These are phyloP conservation scores for Besnoitia besnoiti DNA, from an alignment of 169 alveolate genomes.

Conservation along the genomic window DNA sequence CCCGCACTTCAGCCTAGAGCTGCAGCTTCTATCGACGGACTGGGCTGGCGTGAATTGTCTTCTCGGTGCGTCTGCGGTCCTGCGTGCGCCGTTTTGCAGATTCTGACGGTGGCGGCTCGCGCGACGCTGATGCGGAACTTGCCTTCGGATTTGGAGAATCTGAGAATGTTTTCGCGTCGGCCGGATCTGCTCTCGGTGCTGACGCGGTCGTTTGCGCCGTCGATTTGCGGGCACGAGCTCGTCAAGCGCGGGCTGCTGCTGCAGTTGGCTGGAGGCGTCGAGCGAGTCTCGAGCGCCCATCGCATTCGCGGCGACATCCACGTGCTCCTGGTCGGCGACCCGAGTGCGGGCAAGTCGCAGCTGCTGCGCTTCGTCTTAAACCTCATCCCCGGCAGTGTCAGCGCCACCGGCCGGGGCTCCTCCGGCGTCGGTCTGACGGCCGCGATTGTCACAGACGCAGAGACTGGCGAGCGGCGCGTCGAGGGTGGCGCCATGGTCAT, in stretches of 20 bases:
- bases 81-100: slow-evolving; percentile 41
- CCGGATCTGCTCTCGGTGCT: slow-evolving; percentile 83
- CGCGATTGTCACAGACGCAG: slow-evolving; percentile 95
- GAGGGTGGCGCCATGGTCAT: slow-evolving; percentile 99
- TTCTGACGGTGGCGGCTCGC: slow-evolving; percentile 53
- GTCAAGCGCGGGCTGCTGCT: slow-evolving; percentile 94
- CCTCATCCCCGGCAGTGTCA: slow-evolving; percentile 94
- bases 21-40: too few species aligned
- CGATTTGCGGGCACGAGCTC: slow-evolving; percentile 95
- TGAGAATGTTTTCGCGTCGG: slow-evolving; percentile 31
- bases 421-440: slow-evolving; percentile 99
- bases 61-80: background rate
- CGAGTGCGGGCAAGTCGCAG: slow-evolving; percentile 94
- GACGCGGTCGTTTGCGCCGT: slow-evolving; percentile 95
- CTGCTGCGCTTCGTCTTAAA: slow-evolving; percentile 93
- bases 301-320: slow-evolving; percentile 97
- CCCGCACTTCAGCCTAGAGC: too few species aligned
- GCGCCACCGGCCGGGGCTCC: slow-evolving; percentile 99
- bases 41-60: too few species aligned
- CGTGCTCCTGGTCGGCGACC: slow-evolving; percentile 94
- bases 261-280: slow-evolving; percentile 95
- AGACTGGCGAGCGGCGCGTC: slow-evolving; percentile 93
- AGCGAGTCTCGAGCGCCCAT: slow-evolving; percentile 88
- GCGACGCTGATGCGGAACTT: slow-evolving; percentile 51
- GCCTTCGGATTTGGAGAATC: slow-evolving; percentile 51